A percentile compares a stretch with the other conserved stretches of the same genome.
Evolutionary conservation across 495 filamentous ascomycete genomes (phyloP).

Genomic region (Jackrogersella minutella): DNA sequence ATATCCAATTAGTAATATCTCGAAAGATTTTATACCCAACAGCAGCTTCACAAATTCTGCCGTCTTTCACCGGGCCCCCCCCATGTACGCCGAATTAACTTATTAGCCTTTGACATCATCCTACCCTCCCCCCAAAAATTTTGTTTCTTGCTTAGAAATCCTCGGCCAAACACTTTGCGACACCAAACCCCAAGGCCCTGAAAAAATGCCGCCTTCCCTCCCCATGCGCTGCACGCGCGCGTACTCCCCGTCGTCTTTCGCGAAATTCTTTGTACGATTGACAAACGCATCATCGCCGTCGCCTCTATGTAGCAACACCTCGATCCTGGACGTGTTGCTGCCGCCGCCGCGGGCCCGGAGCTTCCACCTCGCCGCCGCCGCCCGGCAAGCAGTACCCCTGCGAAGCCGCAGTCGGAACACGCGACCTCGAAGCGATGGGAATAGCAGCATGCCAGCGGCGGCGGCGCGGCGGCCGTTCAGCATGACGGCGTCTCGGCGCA

Average conservation of each 20-base stretch:
- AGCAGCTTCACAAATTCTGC: constrained; percentile 7
- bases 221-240: constrained; percentile 46
- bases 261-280: constrained; percentile 52
- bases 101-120: constrained; percentile 51
- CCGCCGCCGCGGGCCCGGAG: constrained; percentile 38
- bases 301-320: constrained; percentile 15
- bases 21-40: not conserved
- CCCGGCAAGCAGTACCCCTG: not conserved
- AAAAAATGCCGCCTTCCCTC: constrained; percentile 45
- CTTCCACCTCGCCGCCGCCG: constrained; percentile 14
- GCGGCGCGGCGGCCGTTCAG: constrained; percentile 39
- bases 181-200: not conserved
- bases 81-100: constrained; percentile 21
- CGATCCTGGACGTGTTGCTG: constrained; percentile 51
- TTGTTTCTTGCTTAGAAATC: constrained; percentile 45
- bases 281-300: constrained; percentile 39
- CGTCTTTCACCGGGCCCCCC: constrained; percentile 10
- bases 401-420: constrained; percentile 13
- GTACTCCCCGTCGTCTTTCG: constrained; percentile 43
- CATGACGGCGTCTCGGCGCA: constrained; percentile 39
- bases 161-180: not conserved
- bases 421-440: not conserved
- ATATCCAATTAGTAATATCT: constrained; percentile 28
- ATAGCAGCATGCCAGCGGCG: too few relatives aligned
- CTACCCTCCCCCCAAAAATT: constrained; percentile 30